Evolutionary conservation across 2,329 filamentous ascomycete genomes (phyloP).

Genomic region (Cladosporium oxysporum): DNA sequence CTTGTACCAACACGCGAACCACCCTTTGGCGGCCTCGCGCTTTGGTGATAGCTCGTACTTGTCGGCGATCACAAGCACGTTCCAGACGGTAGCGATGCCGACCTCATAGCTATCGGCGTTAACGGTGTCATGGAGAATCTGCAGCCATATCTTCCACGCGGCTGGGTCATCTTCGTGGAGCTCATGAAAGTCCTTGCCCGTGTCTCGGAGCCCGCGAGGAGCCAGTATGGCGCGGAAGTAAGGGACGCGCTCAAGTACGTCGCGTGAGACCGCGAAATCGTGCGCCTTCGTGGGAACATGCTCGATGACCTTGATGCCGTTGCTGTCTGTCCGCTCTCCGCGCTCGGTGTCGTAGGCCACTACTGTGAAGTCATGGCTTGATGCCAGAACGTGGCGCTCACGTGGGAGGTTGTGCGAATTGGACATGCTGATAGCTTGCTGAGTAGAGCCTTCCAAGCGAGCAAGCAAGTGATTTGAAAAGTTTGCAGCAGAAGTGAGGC

Average conservation of each 20-base stretch:
- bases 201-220: too few species aligned
- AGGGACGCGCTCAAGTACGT: not conserved
- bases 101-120: not conserved
- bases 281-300: not conserved
- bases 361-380: not conserved
- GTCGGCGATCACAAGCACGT: constrained; percentile 22
- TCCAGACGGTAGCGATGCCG: constrained; percentile 25
- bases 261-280: not conserved
- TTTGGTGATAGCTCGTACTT: constrained; percentile 23
- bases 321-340: not conserved
- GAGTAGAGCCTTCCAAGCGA: too few species aligned
- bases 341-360: not conserved
- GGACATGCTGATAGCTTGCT: not conserved
- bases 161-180: not conserved
- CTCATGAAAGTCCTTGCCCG: not conserved
- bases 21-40: constrained; percentile 11
- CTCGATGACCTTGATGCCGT: not conserved
- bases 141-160: constrained; percentile 21
- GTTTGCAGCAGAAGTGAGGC: too few species aligned
- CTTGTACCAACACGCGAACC: constrained; percentile 25
- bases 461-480: too few species aligned
- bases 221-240: not conserved
- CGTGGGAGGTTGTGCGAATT: not conserved
- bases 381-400: not conserved
- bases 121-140: constrained; percentile 21